These are phyloP conservation scores for Penstemon eatonii DNA, from an alignment of 257 asterid genomes.

Conservation along the genomic window DNA sequence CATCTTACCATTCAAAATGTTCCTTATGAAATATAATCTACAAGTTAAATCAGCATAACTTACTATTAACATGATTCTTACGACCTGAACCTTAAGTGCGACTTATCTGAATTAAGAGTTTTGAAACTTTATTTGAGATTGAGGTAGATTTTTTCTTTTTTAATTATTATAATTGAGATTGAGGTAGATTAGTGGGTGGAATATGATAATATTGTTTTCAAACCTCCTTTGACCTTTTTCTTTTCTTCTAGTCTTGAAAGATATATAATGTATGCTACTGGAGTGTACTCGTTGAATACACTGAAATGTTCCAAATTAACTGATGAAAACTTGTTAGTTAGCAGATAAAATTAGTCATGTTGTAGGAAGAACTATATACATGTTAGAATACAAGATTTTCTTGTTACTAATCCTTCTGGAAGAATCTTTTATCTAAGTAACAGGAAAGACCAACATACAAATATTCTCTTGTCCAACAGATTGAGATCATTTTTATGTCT, in stretches of 20 bases:
- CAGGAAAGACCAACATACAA: background rate
- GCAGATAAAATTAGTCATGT: background rate
- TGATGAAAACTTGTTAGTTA: conserved; percentile 5
- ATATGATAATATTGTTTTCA: background rate
- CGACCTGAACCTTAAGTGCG: conserved; percentile 5
- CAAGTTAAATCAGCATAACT: no score
- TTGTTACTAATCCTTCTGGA: background rate
- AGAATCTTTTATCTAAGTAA: background rate
- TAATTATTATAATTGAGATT: no score
- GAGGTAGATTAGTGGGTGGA: conserved; percentile 3
- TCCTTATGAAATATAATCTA: background rate
- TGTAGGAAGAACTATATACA: background rate
- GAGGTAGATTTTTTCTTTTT: background rate
- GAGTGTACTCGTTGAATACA: no score
- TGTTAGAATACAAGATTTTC: background rate
- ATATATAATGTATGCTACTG: no score
- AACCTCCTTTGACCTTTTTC: background rate
- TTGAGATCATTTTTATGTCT: background rate
- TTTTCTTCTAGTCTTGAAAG: background rate
- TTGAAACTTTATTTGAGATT: background rate
- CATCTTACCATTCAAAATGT: background rate
- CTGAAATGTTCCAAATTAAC: background rate
- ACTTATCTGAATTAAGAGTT: background rate
- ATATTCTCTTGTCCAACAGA: background rate
- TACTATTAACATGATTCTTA: background rate